Evolutionary conservation across 176 grass and related monocot species (phyloP), one percentile per base, ranked within the genome.

Genomic region (Thinopyrum elongatum): DNA sequence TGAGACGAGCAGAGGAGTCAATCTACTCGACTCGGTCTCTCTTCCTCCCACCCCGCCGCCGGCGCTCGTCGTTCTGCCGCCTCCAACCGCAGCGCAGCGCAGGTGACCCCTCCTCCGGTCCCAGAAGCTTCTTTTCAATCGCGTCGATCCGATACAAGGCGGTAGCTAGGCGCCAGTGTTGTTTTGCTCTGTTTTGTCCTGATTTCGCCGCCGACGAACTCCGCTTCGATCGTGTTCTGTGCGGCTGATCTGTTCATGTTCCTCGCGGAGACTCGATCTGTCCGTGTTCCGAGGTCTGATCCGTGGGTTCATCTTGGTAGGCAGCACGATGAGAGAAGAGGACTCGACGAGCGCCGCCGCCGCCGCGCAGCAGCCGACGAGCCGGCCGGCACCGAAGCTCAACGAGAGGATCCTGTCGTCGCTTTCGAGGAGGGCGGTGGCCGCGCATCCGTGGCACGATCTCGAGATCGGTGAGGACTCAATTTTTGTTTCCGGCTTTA

Each of bases 371-470:
- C 41, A 82, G 33, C 72, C 72, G 59, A 57, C 68, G 2, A 91
- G 65, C 81, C 76, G 76, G 17, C 38, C 70, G 5, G 3, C 90
- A 10, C 93, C 95, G 77, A 90, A 85, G 68, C 90, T 97, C 74
- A 97, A 97, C 41, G 92, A 97, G 69, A 94, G 95, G 92, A 97
- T 97, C 41, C 79, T 97, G 35, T 97, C 95, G 9, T 97, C 95
- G 11, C 47, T 97, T 70, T 94, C 90, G 4, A 94, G 91, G 86
- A 91, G 95, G 79, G 93, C 95, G 2, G 90, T 97, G 33, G 95
- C 95, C 88, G 95, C 92, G 38, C 95, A 97, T 91, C 91, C 95
- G 10, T 97, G 94, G 94, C 94, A 44, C 88, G 95, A 97, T 83
- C n/a, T 73, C 5, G 70, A 73, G 38, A 73, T 73, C 23, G 70